A percentile compares a stretch with the other conserved stretches of the same genome.
Conservation (phyloP, 495 filamentous ascomycete species). For the Oleoguttula mirabilis region DNA sequence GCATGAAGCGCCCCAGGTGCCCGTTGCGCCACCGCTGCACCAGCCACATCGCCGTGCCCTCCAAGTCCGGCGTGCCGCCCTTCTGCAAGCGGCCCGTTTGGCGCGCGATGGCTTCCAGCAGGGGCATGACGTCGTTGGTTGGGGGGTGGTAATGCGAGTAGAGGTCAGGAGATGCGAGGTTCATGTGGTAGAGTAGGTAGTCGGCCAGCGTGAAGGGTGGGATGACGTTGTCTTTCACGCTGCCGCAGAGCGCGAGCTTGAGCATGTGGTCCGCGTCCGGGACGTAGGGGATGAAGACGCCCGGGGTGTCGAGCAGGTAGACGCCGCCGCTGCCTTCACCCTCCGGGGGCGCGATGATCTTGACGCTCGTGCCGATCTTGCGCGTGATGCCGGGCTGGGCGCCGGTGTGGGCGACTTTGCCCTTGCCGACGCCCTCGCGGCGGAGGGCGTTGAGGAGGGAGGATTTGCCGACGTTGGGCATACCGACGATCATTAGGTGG, state of each 20-base stretch:
- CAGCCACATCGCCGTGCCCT: conserved; percentile 68
- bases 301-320: conserved; percentile 64
- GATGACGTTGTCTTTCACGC: conserved; percentile 80
- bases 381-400: conserved; percentile 81
- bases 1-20: conserved; percentile 58
- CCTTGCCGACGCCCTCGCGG: conserved; percentile 49
- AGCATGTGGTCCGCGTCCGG: conserved; percentile 76
- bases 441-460: conserved; percentile 82
- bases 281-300: conserved; percentile 90
- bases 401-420: conserved; percentile 73
- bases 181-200: conserved; percentile 77
- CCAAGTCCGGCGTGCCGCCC: conserved; percentile 58
- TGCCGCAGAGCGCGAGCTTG: conserved; percentile 78
- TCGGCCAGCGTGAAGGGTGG: conserved; percentile 65
- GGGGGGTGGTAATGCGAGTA: conserved; percentile 57
- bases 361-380: conserved; percentile 70
- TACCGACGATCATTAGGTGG: conserved; percentile 78
- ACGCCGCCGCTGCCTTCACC: conserved; percentile 34
- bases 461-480: conserved; percentile 94
- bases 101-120: conserved; percentile 55
- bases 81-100: conserved; percentile 66
- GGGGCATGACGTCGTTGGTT: conserved; percentile 66
- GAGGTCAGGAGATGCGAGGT: conserved; percentile 39
- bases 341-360: conserved; percentile 45
- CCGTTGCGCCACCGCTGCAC: conserved; percentile 77